Evolutionary conservation across 2,329 filamentous ascomycete species (phyloP), one percentile per base, ranked within the genome.

Genomic region (Fusarium sp.): DNA sequence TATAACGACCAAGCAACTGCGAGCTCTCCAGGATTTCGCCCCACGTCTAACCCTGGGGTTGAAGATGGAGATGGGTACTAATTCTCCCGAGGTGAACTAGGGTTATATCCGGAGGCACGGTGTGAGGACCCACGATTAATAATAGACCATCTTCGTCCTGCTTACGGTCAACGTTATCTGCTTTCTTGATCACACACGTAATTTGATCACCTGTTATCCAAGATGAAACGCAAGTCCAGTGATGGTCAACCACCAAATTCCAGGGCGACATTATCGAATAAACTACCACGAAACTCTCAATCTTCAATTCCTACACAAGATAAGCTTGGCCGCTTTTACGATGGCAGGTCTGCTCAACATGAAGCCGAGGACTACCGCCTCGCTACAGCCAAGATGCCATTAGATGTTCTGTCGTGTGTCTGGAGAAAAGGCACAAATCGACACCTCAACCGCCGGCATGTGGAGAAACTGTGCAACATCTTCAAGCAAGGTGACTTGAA

Each of bases 11-110:
- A 34, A 34, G 31, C 37, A 13, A 35, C 34, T 35, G 34, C 34
- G 34, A 50, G 45, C 6, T n/a, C n/a, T 37, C 37, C n/a, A 13
- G 9, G 11, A 5, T 57, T 8, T 35, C 14, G 29, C 52, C 40
- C 63, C 63, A 65, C 42, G 11, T 65, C 54, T 60, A 20, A 31
- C 20, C 65, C 59, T 57, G 40, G 59, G 65, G 40, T 64, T 50
- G 40, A 67, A 35, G 50, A 57, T 59, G 47, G 60, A 42, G 20
- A 38, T 38, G 35, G 56, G 22, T 10, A 34, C 11, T 24, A 37
- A 59, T 59, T 40, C 35, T 6, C 20, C 56, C 56, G 56, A 58
- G 34, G 18, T 8, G 31, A 18, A 5, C 20, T 5, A 24, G 45
- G 45, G 24, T 10, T 14, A 45, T 45, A 45, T 40, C 37, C 37